These are phyloP conservation scores for Biscutella laevigata DNA, from an alignment of 441 rosid genomes.

Conservation along the genomic window DNA sequence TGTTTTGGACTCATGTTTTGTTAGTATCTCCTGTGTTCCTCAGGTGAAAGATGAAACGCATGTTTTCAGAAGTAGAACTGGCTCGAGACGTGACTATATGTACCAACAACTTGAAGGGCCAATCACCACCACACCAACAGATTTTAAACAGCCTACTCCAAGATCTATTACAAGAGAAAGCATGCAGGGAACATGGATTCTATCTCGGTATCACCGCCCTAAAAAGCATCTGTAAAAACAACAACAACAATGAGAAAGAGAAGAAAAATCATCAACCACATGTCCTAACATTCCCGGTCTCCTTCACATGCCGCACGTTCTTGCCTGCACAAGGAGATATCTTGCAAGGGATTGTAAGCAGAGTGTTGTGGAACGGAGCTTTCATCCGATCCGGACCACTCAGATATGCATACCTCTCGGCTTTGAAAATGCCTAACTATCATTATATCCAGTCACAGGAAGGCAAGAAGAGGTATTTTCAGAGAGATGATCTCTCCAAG, in stretches of 20 bases:
- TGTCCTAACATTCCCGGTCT: slow-evolving; percentile 11
- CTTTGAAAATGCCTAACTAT: slow-evolving; percentile 22
- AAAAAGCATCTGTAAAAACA: slow-evolving; percentile 18
- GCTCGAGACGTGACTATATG: slow-evolving; percentile 14
- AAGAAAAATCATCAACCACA: neutral
- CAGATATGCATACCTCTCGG: slow-evolving; percentile 12
- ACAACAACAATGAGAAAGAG: neutral
- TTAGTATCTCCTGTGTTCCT: neutral
- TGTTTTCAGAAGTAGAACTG: slow-evolving; percentile 28
- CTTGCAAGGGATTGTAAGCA: slow-evolving; percentile 21
- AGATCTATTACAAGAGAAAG: slow-evolving; percentile 14
- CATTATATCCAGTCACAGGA: slow-evolving; percentile 2
- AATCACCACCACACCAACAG: neutral
- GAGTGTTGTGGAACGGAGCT: slow-evolving; percentile 6
- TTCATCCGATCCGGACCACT: slow-evolving; percentile 21
- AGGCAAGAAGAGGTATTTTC: slow-evolving; percentile 1
- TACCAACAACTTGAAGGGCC: slow-evolving; percentile 8
- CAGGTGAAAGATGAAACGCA: slow-evolving; percentile 13
- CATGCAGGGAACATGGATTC: slow-evolving; percentile 18
- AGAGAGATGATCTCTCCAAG: slow-evolving; percentile 23
- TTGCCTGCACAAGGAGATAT: slow-evolving; percentile 23
- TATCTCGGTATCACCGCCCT: slow-evolving; percentile 16
- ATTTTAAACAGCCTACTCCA: slow-evolving; percentile 18
- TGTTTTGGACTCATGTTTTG: no score
- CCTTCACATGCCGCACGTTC: slow-evolving; percentile 32